Evolutionary conservation across 768 basidiomycete genomes (phyloP), one percentile per base, ranked within the genome.

Genomic region (Russula vinacea): DNA sequence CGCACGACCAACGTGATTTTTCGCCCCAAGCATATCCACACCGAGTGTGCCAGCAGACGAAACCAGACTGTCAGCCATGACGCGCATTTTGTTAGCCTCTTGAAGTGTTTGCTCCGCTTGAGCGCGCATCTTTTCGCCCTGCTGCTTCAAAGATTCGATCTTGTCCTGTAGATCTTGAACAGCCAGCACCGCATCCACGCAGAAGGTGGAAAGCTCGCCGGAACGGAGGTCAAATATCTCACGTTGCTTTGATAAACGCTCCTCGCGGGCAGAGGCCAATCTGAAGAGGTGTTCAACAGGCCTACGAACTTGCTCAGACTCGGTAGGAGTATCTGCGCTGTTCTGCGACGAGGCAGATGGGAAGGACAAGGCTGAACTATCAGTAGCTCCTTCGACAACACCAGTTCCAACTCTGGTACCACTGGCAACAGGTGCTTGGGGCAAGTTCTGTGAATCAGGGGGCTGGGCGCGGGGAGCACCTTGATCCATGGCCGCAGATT

Each of bases 71-170:
- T 65, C 64, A 8, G 60, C 55, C 47, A 61, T n/a, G 6, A 56
- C 59, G 47, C 55, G 59, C n/a, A 42, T 56, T 39, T 61, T 65
- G 26, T 37, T 61, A 22, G 49, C 64, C 42, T 65, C 64, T n/a
- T 57, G 40, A 14, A 56, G 22, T 26, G 56, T 51, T 37, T 52
- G 59, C 7, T 61, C 64, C 0, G 64, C 64, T 22, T 65, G 64
- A 16, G 35, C 13, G 47, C 55, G 64, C 33, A 33, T 37, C n/a
- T 57, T 49, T 14, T 65, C 55, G 2, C 59, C 64, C 14, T 44
- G 24, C 40, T 37, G 54, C 50, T 57, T 65, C 19, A 65, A 32
- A 1, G 19, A 17, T 24, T 61, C 59, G 2, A 35, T 32, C 14
- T 52, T 55, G 33, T 57, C 55, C 3, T 56, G 64, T 24, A 65